A percentile compares a stretch with the other conserved stretches of the same genome.
phyloP scores from a whole-genome alignment of 164 flowering plant genomes.

The Houttuynia cordata region DNA sequence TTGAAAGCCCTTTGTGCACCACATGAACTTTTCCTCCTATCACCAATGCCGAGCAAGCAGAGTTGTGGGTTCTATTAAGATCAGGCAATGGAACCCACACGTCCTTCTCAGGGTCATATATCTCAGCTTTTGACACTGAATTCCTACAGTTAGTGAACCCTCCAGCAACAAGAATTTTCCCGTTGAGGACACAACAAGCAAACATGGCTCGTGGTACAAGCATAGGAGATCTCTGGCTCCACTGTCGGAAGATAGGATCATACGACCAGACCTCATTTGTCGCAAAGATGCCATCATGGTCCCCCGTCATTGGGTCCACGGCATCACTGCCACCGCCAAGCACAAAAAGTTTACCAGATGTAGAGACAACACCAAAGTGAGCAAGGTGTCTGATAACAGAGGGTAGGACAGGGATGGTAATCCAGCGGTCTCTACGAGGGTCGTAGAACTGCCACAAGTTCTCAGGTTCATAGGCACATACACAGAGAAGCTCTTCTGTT shows the following conservation, averaged over 20 bases:
- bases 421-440: conserved; percentile 68
- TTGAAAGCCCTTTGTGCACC: conserved; percentile 74
- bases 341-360: conserved; percentile 70
- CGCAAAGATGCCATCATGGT: conserved; percentile 84
- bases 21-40: conserved; percentile 72
- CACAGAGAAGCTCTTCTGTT: conserved; percentile 63
- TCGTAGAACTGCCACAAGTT: conserved; percentile 91
- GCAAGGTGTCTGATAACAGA: conserved; percentile 74
- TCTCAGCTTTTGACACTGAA: conserved; percentile 75
- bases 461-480: conserved; percentile 77
- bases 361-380: conserved; percentile 68
- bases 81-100: conserved; percentile 71
- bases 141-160: conserved; percentile 79
- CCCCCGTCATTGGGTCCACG: conserved; percentile 86
- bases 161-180: conserved; percentile 85
- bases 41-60: conserved; percentile 74
- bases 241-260: conserved; percentile 50
- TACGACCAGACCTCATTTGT: conserved; percentile 91
- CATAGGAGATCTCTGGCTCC: conserved; percentile 69
- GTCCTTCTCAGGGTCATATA: conserved; percentile 77
- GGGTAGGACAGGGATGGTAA: conserved; percentile 75
- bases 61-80: conserved; percentile 63
- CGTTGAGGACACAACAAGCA: conserved; percentile 79
- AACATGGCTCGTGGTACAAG: conserved; percentile 87
- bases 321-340: conserved; percentile 95